A percentile compares a stretch with the other conserved stretches of the same genome.
Conservation (phyloP, 805 yeast species). For the Sugiyamaella americana region DNA sequence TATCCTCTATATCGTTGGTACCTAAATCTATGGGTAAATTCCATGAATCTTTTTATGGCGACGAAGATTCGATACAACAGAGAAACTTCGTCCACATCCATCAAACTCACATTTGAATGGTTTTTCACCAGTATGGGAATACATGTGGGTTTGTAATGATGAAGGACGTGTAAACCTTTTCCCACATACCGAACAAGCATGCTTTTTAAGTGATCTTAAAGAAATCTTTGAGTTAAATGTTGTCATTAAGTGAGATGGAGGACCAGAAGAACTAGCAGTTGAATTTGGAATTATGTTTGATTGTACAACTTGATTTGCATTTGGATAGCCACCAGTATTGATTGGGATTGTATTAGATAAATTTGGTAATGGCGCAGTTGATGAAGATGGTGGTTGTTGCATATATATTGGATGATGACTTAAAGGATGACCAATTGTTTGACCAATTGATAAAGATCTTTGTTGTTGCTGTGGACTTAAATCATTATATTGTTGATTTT, state of each 20-base stretch:
- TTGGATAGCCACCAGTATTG: background rate
- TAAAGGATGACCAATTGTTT: background rate
- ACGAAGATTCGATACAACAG: slow-evolving; percentile 79
- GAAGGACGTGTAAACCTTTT: slow-evolving; percentile 82
- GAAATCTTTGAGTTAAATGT: slow-evolving; percentile 22
- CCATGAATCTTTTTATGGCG: slow-evolving; percentile 68
- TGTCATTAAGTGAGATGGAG: slow-evolving; percentile 23
- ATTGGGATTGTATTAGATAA: background rate
- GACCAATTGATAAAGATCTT: background rate
- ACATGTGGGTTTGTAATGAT: slow-evolving; percentile 71
- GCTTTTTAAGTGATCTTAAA: slow-evolving; percentile 24
- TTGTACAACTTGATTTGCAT: slow-evolving; percentile 2
- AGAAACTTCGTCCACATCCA: slow-evolving; percentile 64
- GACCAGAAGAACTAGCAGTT: slow-evolving; percentile 12
- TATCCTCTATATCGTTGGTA: too few species aligned
- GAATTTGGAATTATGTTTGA: slow-evolving; percentile 4
- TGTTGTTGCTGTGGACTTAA: background rate
- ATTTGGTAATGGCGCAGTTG: background rate
- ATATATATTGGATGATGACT: background rate
- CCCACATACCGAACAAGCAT: slow-evolving; percentile 47
- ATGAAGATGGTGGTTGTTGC: background rate
- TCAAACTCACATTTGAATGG: slow-evolving; percentile 64
- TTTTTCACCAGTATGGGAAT: slow-evolving; percentile 77
- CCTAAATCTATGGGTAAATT: slow-evolving; percentile 7
- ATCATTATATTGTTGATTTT: background rate